These are phyloP conservation scores for Poa pratensis DNA, from an alignment of 176 grass and related monocot genomes.

Conservation along the genomic window DNA sequence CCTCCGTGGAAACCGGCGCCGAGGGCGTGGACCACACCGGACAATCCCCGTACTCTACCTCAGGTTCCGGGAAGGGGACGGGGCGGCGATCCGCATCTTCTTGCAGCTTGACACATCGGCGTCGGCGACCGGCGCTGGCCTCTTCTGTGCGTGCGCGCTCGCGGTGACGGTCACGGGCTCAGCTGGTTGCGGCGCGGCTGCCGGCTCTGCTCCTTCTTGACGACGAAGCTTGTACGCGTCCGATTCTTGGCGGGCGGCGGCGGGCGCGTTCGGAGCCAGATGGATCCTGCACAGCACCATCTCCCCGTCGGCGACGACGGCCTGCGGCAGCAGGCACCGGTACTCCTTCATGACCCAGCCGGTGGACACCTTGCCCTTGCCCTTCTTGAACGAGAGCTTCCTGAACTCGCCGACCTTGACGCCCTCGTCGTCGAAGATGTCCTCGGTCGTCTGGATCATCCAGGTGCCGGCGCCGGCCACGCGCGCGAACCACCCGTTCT, in stretches of 20 bases:
- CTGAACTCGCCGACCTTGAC: neutral
- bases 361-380: neutral
- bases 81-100: neutral
- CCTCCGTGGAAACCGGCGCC: too few species aligned
- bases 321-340: neutral
- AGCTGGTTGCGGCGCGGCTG: neutral
- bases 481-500: slow-evolving; percentile 3
- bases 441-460: neutral
- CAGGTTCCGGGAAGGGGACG: neutral
- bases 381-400: slow-evolving; percentile 28
- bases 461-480: neutral
- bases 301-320: neutral
- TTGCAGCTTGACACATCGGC: neutral
- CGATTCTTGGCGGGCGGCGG: neutral
- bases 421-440: neutral
- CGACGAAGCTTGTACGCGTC: neutral
- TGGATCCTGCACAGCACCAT: slow-evolving; percentile 35
- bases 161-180: neutral
- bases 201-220: neutral
- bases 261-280: neutral
- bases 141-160: neutral
- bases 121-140: neutral
- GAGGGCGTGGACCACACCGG: neutral
- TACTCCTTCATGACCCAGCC: slow-evolving; percentile 28
- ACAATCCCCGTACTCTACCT: neutral